Base-by-base conservation (phyloP, 495 filamentous ascomycete species). In the Xylaria telfairii region DNA sequence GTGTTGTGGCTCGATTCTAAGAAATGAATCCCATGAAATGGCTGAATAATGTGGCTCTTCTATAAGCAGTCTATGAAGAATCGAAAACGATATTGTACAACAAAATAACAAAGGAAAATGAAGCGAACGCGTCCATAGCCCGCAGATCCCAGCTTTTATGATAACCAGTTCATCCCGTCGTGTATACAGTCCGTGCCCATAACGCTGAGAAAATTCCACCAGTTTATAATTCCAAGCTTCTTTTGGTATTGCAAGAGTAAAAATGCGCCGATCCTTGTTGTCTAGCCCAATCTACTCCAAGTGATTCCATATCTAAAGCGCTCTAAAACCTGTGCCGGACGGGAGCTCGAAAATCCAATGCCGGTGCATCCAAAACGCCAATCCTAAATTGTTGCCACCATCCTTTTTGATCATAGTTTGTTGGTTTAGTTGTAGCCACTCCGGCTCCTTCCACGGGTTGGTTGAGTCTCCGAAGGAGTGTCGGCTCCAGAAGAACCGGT, bases 391-490 rank as follows among this genome's bases (percentile, higher is more conserved):
- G 19, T 37, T 46, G 30, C 46, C 32, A 4, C 12, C 24, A 34
- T 41, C 12, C 15, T 21, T 44, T 12, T 17, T 26, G n/a, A 47
- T 17, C 46, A 10, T 0, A n/a, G 4, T 39, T 32, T 41, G 28
- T 51, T 39, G 63, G 4, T 46, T 62, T 26, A 71, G 54, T 71
- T 71, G 24, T 71, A 71, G 57, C 69, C 69, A 46, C 69, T 71
- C 34, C 69, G 51, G 64, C 69, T 71, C 24, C 69, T 51, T n/a
- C 69, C 69, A 24, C 69, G 62, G 1, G 67, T 69, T 32, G 67
- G 28, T 12, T 65, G 68, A 34, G 54, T 34, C 63, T 71, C 69
- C 2, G 54, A 3, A 6, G 69, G 8, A 42, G 54, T 26, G 21
- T 41, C 63, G 30, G 69, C 19, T 41, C 54, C 56, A 26, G 69